Conservation (phyloP, 805 yeast genomes). For the Candida wancherniae region DNA sequence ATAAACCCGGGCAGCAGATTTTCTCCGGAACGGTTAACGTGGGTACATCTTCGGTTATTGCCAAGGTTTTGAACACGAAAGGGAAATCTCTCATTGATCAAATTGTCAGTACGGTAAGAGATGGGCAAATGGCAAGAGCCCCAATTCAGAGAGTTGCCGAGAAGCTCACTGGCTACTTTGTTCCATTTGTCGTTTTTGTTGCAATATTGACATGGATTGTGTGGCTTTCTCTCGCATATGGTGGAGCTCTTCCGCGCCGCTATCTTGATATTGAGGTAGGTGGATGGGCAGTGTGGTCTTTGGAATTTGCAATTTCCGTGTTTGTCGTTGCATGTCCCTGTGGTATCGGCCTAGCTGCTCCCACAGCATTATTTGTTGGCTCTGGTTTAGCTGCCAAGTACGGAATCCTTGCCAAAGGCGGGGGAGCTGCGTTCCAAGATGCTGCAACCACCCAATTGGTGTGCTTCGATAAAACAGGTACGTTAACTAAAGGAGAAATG, state of each 20-base stretch:
- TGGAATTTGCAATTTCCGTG: constrained; percentile 72
- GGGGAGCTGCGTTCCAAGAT: constrained; percentile 79
- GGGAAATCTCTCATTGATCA: constrained; percentile 67
- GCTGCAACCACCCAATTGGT: constrained; percentile 59
- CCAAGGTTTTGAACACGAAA: constrained; percentile 52
- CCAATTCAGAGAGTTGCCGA: constrained; percentile 73
- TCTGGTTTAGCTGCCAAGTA: constrained; percentile 72
- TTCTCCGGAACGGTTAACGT: constrained; percentile 69
- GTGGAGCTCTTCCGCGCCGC: constrained; percentile 47
- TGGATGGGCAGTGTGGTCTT: constrained; percentile 75
- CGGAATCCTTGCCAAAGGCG: constrained; percentile 74
- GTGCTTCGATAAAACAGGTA: constrained; percentile 79
- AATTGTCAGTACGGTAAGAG: constrained; percentile 64
- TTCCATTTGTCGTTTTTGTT: constrained; percentile 58
- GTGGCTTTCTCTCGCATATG: constrained; percentile 57
- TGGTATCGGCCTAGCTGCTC: constrained; percentile 82
- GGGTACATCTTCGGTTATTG: constrained; percentile 51
- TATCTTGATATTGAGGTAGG: constrained; percentile 64
- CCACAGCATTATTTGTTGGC: constrained; percentile 78
- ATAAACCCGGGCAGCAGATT: constrained; percentile 56
- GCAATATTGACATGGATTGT: constrained; percentile 64
- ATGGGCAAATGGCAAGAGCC: constrained; percentile 68
- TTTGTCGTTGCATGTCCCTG: constrained; percentile 85
- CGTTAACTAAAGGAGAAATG: constrained; percentile 64
- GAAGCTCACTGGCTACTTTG: constrained; percentile 62